Evolutionary conservation across 2,329 filamentous ascomycete species (phyloP).

Genomic region (Ophiobolus disseminans): DNA sequence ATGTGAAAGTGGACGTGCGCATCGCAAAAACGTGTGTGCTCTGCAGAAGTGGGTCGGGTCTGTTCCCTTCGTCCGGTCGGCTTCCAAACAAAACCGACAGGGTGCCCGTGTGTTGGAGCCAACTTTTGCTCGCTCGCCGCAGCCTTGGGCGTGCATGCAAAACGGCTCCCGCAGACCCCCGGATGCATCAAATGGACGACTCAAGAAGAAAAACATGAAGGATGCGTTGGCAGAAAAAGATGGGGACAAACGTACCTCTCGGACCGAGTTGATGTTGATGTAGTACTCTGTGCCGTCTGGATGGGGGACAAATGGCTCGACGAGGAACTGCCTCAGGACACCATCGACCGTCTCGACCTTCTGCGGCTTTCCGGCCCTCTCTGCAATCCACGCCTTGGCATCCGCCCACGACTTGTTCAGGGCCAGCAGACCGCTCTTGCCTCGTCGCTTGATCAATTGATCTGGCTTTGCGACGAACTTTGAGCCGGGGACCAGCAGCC

Average conservation of each 20-base stretch:
- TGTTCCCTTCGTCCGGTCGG: conserved; percentile 51
- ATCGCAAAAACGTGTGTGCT: conserved; percentile 38
- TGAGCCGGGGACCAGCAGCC: conserved; percentile 81
- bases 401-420: conserved; percentile 98
- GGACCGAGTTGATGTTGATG: conserved; percentile 99
- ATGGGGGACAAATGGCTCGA: conserved; percentile 98
- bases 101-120: conserved; percentile 32
- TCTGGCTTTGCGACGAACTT: conserved; percentile 99
- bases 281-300: conserved; percentile 97
- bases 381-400: conserved; percentile 91
- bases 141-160: conserved; percentile 11
- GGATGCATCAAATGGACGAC: conserved; percentile 2
- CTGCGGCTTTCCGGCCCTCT: conserved; percentile 88
- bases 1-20: conserved; percentile 46
- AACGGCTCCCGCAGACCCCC: conserved; percentile 17
- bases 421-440: conserved; percentile 95
- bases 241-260: conserved; percentile 80
- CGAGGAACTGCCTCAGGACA: conserved; percentile 90
- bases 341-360: conserved; percentile 92
- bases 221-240: conserved; percentile 19
- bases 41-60: conserved; percentile 47
- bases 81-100: conserved; percentile 44
- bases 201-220: conserved; percentile 7
- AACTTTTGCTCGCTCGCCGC: conserved; percentile 21
- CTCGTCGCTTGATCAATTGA: conserved; percentile 99